phyloP scores from a whole-genome alignment of 108 stramenopile genomes.

The Nannochloropsis oceanica region DNA sequence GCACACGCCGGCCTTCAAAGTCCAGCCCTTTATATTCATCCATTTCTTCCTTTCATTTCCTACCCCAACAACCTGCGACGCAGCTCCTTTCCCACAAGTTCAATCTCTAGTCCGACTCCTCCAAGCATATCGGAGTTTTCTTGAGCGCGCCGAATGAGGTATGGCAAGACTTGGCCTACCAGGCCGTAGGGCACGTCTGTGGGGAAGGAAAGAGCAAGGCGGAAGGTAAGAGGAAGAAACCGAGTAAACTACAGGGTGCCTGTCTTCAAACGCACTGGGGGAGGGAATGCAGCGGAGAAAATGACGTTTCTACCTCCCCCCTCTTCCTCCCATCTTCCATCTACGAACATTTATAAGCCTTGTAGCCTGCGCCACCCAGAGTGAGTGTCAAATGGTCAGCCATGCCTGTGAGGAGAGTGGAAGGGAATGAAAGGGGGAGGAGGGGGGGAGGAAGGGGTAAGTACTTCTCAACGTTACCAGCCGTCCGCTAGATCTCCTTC shows the following conservation, averaged over 20 bases:
- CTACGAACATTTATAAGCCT: conserved; percentile 7
- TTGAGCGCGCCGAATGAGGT: conserved; percentile 78
- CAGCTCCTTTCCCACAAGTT: conserved; percentile 10
- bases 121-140: conserved; percentile 74
- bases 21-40: too few relatives aligned
- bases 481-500: too few relatives aligned
- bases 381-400: conserved; percentile 78
- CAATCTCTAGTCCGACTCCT: conserved; percentile 17
- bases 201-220: conserved; percentile 18
- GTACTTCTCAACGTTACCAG: too few relatives aligned
- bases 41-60: not conserved
- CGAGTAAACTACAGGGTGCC: not conserved
- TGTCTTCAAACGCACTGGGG: too few relatives aligned
- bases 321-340: not conserved
- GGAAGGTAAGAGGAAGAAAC: conserved; percentile 11
- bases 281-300: too few relatives aligned
- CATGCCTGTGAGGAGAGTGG: conserved; percentile 36
- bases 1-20: too few relatives aligned
- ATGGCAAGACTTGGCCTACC: conserved; percentile 84
- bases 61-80: conserved; percentile 9
- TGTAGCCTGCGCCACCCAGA: conserved; percentile 65
- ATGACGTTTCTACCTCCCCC: not conserved
- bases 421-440: too few relatives aligned
- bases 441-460: too few relatives aligned
- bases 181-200: conserved; percentile 92